Evolutionary conservation across 2,329 filamentous ascomycete genomes (phyloP), one percentile per base, ranked within the genome.

Genomic region (Fusarium succisae): DNA sequence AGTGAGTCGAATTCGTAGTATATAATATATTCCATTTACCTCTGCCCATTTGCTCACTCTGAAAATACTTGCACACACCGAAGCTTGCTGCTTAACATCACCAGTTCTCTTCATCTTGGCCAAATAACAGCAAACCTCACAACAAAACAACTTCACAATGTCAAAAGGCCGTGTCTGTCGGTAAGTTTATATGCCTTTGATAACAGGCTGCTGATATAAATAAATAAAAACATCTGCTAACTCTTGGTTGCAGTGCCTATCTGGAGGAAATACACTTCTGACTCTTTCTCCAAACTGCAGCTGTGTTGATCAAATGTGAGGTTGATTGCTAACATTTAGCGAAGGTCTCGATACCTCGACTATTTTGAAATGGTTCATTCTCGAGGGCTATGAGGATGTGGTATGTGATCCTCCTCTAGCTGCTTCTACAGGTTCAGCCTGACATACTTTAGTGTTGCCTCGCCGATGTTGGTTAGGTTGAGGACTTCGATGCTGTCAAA

Each of bases 401-500:
- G 62, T 63, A 59, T 57, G 66, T 48, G 43, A 53, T 4, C 11
- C 35, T 18, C 15, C 43, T 22, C 15, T 17, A 11, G n/a, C 12
- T 26, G 12, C 51, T 35, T 38, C 3, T 30, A 14, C 22, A 22
- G 50, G 11, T 22, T 26, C n/a, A 50, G 18, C 12, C 60, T 69
- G 26, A 79, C 69, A 69, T 44, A 22, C 65, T 72, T 17, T 66
- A 78, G 58, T 73, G 80, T 66, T 85, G 82, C 76, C 85, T 92
- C 82, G 91, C 90, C 82, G 87, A 93, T 84, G 89, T 92, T 53
- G 76, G 92, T 53, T 91, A 93, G 82, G 88, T 90, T 76, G 92
- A 94, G 84, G 91, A 94, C 83, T 94, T 89, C 76, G 87, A 89
- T 64, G 90, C 88, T 65, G 93, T 91, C 57, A 89, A 92, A 83